These are phyloP conservation scores for Botryotinia globosa DNA, from an alignment of 2,329 filamentous ascomycete species.

Conservation along the genomic window DNA sequence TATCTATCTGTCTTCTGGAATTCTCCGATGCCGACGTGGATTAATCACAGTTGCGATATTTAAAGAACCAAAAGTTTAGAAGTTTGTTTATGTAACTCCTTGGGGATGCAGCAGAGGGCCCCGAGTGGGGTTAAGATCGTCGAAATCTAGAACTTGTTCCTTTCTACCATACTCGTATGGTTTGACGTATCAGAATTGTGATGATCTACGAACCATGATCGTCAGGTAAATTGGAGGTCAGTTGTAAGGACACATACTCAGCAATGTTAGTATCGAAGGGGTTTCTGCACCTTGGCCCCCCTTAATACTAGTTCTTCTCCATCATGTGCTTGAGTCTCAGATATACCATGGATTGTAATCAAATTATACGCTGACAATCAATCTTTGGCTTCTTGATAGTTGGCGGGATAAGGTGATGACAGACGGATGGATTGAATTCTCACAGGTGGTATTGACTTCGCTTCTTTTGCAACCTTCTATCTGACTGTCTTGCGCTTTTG, in stretches of 20 bases:
- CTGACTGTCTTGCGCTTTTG: too few relatives aligned
- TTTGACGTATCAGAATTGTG: background rate
- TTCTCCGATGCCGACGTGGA: background rate
- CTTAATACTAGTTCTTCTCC: background rate
- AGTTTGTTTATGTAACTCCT: background rate
- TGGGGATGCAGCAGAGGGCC: background rate
- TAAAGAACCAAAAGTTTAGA: background rate
- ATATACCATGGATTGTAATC: background rate
- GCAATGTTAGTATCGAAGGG: background rate
- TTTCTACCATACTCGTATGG: background rate
- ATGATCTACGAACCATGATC: slow-evolving; percentile 2
- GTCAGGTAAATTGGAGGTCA: background rate
- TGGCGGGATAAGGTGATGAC: too few relatives aligned
- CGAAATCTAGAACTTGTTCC: background rate
- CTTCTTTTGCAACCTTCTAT: too few relatives aligned
- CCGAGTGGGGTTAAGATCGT: background rate
- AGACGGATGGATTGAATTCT: too few relatives aligned
- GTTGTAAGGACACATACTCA: background rate
- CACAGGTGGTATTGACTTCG: too few relatives aligned
- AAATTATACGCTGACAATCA: background rate
- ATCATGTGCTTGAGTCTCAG: background rate
- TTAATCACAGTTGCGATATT: background rate
- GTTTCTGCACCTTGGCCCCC: background rate
- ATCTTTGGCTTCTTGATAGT: too few relatives aligned
- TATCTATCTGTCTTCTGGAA: background rate